A percentile compares a stretch with the other conserved stretches of the same genome.
These are phyloP conservation scores for Toxoplasma gondii DNA, from an alignment of 169 alveolate genomes.

Conservation along the genomic window DNA sequence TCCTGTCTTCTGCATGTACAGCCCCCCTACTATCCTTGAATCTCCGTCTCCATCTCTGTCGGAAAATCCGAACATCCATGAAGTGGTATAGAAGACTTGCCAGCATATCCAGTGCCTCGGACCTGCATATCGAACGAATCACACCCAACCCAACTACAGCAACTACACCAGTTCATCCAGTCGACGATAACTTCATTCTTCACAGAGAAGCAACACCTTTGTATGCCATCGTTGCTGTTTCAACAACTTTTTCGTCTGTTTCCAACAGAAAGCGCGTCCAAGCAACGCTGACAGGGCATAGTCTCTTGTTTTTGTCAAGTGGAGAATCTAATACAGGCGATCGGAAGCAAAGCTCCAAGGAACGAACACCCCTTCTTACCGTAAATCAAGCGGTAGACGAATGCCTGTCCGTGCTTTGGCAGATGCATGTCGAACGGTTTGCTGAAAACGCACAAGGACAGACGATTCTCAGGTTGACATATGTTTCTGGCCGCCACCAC, in stretches of 20 bases:
- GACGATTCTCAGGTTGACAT: neutral
- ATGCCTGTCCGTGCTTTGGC: neutral
- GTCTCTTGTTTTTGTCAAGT: no score
- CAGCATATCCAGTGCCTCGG: conserved; percentile 60
- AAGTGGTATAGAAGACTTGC: conserved; percentile 61
- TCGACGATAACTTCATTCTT: neutral
- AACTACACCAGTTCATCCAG: neutral
- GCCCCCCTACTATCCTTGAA: conserved; percentile 20
- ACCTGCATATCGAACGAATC: conserved; percentile 13
- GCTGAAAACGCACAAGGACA: neutral
- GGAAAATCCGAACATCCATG: conserved; percentile 49
- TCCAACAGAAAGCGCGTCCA: no score
- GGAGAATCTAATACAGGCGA: no score
- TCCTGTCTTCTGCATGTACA: neutral
- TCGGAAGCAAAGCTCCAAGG: no score
- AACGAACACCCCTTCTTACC: neutral
- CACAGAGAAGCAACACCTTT: neutral
- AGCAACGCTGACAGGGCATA: no score
- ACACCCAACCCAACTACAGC: neutral
- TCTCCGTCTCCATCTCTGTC: conserved; percentile 51
- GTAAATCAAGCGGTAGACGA: neutral
- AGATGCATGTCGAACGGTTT: neutral
- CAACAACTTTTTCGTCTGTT: no score
- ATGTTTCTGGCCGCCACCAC: no score
- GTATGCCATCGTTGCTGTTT: no score